Conservation (phyloP, 2,329 filamentous ascomycete species). For the Fusarium buxicola region DNA sequence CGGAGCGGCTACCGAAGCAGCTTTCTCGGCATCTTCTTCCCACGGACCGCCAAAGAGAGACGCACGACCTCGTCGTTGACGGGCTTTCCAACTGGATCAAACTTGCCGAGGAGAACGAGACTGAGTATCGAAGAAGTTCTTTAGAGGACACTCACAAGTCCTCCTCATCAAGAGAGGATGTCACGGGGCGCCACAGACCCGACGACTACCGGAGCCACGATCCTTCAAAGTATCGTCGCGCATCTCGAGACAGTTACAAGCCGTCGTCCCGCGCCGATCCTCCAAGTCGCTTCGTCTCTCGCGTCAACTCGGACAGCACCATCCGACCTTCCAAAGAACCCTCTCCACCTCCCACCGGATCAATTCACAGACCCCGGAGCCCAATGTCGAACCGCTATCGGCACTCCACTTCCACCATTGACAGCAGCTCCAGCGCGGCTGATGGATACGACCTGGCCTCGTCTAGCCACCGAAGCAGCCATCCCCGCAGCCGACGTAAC, state of each 20-base stretch:
- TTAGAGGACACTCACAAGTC: slow-evolving; percentile 32
- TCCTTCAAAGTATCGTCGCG: slow-evolving; percentile 31
- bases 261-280: slow-evolving; percentile 31
- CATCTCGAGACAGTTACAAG: slow-evolving; percentile 34
- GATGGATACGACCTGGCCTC: slow-evolving; percentile 34
- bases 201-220: slow-evolving; percentile 36
- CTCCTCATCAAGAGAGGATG: slow-evolving; percentile 27
- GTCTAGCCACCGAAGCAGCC: slow-evolving; percentile 13
- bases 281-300: slow-evolving; percentile 27
- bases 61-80: slow-evolving; percentile 70
- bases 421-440: slow-evolving; percentile 9
- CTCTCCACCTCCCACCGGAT: slow-evolving; percentile 16
- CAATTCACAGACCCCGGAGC: slow-evolving; percentile 34
- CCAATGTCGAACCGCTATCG: slow-evolving; percentile 40
- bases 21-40: slow-evolving; percentile 81
- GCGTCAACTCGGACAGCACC: slow-evolving; percentile 32
- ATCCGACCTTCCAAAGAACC: slow-evolving; percentile 30
- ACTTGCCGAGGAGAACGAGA: slow-evolving; percentile 35
- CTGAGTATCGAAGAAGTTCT: slow-evolving; percentile 16
- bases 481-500: slow-evolving; percentile 30
- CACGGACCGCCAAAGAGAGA: slow-evolving; percentile 63
- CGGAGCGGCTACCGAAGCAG: slow-evolving; percentile 82
- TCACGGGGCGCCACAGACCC: slow-evolving; percentile 23
- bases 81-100: slow-evolving; percentile 62
- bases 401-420: slow-evolving; percentile 29